Base-by-base conservation (phyloP, 371 early-diverging fungal species). In the Dichotomocladium elegans region DNA sequence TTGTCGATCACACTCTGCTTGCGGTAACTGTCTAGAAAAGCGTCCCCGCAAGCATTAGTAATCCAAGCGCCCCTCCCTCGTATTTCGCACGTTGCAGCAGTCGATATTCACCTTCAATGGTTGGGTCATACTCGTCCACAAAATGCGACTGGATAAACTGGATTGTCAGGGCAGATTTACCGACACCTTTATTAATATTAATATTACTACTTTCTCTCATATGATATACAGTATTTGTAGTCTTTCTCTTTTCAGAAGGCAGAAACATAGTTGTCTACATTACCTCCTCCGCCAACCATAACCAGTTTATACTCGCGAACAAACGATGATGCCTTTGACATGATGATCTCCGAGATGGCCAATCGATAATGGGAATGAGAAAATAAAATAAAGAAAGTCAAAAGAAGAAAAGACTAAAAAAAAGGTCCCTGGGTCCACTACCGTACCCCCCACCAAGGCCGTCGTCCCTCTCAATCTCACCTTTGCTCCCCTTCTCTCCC, bases 111-210 rank as follows among this genome's bases (percentile, higher is more conserved):
- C 86, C 86, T 74, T 94, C 94, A 47, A 95, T 94, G 3, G 95
- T 95, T 28, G 95, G 95, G 64, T 94, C 95, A 58, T 95, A 93
- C 58, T 93, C 93, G 58, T 94, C 92, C 26, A 90, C 88, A 65
- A 94, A 95, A 54, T 89, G 89, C 4, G 88, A 86, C 68, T 91
- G 91, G 37, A 93, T 90, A 67, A 92, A 94, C 63, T 91, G 91
- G 47, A 93, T 92, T 10, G 94, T 92, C 28, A 95, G 70, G 47
- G 94, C 93, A 15, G 92, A 90, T 77, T 93, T 87, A 54, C 85
- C 88, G 44, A 88, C 89, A 64, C 82, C 83, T 84, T 40, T 6
- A 57, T 17, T n/a, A n/a, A n/a, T n/a, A n/a, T n/a, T n/a, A n/a
- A n/a, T n/a, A n/a, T n/a, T n/a, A n/a, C n/a, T n/a, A n/a, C n/a